phyloP scores from a whole-genome alignment of 2,329 filamentous ascomycete genomes.

The Pseudogymnoascus sp. region DNA sequence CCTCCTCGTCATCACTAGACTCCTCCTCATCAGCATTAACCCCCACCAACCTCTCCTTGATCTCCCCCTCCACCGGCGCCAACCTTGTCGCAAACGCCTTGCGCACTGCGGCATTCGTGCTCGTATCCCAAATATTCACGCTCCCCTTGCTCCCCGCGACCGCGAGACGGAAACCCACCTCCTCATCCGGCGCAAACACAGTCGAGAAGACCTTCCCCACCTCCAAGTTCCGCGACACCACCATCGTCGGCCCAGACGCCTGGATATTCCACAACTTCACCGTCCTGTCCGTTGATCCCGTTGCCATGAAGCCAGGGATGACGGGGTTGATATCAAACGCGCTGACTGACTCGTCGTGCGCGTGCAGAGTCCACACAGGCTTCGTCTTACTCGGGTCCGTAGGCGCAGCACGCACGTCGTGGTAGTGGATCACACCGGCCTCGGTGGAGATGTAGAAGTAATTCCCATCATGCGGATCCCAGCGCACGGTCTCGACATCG shows the following conservation, averaged over 20 bases:
- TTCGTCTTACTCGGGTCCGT: constrained; percentile 67
- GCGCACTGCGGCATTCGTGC: constrained; percentile 78
- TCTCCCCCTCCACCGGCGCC: constrained; percentile 51
- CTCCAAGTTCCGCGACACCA: constrained; percentile 83
- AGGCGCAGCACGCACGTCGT: constrained; percentile 74
- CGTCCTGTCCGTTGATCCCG: constrained; percentile 88
- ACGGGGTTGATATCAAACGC: constrained; percentile 84
- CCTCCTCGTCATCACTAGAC: too few relatives aligned
- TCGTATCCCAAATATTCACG: constrained; percentile 92
- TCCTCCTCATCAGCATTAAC: constrained; percentile 62
- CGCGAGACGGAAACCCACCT: constrained; percentile 85
- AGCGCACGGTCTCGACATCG: constrained; percentile 86
- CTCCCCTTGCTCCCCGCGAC: constrained; percentile 91
- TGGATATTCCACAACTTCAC: constrained; percentile 96
- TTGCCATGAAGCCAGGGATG: constrained; percentile 88
- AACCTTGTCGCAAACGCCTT: constrained; percentile 72
- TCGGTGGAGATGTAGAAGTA: constrained; percentile 95
- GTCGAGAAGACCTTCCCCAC: constrained; percentile 93
- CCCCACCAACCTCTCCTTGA: constrained; percentile 70
- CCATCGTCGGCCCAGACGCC: constrained; percentile 73
- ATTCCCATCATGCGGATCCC: constrained; percentile 89
- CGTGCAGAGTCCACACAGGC: constrained; percentile 88
- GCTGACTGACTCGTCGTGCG: constrained; percentile 94
- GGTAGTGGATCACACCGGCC: constrained; percentile 82
- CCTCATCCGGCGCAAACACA: constrained; percentile 78